These are phyloP conservation scores for Micractinium conductrix DNA, from an alignment of 139 green algal genomes.

Conservation along the genomic window DNA sequence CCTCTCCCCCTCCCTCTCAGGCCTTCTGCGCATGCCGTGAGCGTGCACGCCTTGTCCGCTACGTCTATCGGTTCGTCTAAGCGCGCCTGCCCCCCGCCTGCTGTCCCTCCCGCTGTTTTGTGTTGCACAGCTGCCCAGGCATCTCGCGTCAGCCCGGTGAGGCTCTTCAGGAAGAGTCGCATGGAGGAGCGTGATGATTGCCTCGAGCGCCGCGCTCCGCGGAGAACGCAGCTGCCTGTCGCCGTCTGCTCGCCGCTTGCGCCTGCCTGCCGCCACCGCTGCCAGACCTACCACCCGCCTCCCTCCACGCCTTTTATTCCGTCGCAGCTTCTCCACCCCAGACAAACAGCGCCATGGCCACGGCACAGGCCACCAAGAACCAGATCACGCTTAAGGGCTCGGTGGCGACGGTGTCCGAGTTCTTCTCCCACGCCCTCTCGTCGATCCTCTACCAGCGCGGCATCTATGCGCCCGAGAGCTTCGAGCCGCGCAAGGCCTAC, in stretches of 20 bases:
- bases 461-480: conserved; percentile 92
- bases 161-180: too few species aligned
- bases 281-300: too few species aligned
- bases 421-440: conserved; percentile 93
- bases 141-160: too few species aligned
- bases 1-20: too few species aligned
- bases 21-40: too few species aligned
- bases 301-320: neutral
- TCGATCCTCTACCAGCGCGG: conserved; percentile 98
- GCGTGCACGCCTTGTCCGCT: too few species aligned
- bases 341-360: neutral
- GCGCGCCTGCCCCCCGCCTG: too few species aligned
- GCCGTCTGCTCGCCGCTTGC: neutral
- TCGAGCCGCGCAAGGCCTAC: conserved; percentile 91
- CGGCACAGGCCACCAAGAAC: conserved; percentile 59
- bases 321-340: neutral
- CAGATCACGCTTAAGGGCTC: conserved; percentile 92
- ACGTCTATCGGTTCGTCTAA: too few species aligned
- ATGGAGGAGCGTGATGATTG: too few species aligned
- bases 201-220: too few species aligned
- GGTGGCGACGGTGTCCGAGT: conserved; percentile 90
- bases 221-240: neutral
- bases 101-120: too few species aligned
- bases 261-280: neutral
- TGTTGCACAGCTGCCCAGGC: too few species aligned